Evolutionary conservation across 176 grass and related monocot genomes (phyloP).

Genomic region (Ananas comosus): DNA sequence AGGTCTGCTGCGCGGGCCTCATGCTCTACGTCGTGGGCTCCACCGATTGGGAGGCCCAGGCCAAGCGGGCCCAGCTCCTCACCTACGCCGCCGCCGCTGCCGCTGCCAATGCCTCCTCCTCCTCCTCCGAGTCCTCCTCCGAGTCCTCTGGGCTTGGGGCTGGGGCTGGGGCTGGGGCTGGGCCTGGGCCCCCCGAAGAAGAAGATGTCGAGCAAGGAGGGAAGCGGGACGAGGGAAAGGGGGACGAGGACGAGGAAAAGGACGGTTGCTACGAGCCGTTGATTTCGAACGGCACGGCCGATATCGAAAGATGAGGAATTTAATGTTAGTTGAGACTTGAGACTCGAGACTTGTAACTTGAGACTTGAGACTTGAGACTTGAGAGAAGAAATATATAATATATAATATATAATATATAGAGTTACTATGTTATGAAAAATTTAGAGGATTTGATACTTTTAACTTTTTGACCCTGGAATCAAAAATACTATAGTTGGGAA

Average conservation of each 20-base stretch:
- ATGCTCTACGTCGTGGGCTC: slow-evolving; percentile 73
- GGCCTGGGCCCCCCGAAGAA: not conserved
- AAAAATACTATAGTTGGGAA: no score
- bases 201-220: slow-evolving; percentile 9
- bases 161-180: no score
- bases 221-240: slow-evolving; percentile 16
- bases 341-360: no score
- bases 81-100: slow-evolving; percentile 2
- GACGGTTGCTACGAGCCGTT: slow-evolving; percentile 35
- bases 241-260: not conserved
- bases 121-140: no score
- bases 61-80: slow-evolving; percentile 43
- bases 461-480: no score
- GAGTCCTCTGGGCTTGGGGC: no score
- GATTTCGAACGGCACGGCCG: slow-evolving; percentile 27
- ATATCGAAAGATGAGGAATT: not conserved
- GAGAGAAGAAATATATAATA: not conserved
- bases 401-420: not conserved
- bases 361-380: no score
- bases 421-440: no score
- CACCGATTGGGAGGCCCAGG: slow-evolving; percentile 93
- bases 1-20: slow-evolving; percentile 72
- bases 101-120: no score
- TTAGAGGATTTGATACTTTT: no score
- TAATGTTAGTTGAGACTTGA: not conserved